Conservation (phyloP, 345 rosid species). For the Anacardium occidentale region DNA sequence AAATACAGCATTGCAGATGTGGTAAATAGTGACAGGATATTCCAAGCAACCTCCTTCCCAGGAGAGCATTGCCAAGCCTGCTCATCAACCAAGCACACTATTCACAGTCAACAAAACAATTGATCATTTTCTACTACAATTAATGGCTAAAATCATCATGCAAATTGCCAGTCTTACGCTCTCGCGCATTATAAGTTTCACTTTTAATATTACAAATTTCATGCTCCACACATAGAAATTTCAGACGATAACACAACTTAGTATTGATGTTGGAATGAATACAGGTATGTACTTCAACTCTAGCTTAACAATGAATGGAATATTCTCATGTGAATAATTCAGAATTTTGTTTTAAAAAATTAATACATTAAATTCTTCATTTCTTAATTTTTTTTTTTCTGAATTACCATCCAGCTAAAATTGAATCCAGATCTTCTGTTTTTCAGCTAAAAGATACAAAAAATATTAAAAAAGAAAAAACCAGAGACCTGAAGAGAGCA, state of each 20-base stretch:
- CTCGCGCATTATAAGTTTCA: neutral
- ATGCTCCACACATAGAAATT: too few relatives aligned
- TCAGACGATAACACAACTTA: too few relatives aligned
- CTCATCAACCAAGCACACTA: conserved; percentile 3
- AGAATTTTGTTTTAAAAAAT: neutral
- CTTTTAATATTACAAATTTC: too few relatives aligned
- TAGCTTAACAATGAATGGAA: neutral
- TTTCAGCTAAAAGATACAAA: neutral
- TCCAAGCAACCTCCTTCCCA: conserved; percentile 41
- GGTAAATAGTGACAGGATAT: conserved; percentile 40
- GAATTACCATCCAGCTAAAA: neutral
- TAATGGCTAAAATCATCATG: too few relatives aligned
- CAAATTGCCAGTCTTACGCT: neutral
- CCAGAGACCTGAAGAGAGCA: conserved; percentile 48
- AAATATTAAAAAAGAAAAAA: neutral
- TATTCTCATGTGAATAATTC: neutral
- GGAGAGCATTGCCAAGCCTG: conserved; percentile 44
- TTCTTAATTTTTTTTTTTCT: neutral
- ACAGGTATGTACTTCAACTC: too few relatives aligned
- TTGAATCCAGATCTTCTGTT: neutral
- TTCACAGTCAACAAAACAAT: neutral
- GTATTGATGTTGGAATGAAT: too few relatives aligned
- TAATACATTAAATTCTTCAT: neutral
- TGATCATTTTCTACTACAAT: neutral
- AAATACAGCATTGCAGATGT: conserved; percentile 32